Conservation (phyloP, 306 rosid species). For the Cicer pinnatifidum region DNA sequence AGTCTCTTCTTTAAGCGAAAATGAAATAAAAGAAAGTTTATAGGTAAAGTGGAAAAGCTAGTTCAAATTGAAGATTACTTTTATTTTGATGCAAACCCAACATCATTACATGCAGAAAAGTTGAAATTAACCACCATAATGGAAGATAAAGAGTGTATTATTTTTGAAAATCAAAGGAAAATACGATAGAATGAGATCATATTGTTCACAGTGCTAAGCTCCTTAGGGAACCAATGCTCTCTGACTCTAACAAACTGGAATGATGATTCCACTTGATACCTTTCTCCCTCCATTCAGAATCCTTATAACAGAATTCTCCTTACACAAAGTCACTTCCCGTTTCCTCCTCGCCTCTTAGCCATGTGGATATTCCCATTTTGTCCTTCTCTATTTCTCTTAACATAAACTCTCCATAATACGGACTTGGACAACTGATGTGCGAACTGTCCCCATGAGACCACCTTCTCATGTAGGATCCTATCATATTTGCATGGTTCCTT, state of each 20-base stretch:
- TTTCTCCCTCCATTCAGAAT: neutral
- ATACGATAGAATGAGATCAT: neutral
- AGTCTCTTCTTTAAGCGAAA: neutral
- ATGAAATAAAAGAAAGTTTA: neutral
- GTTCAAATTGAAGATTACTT: constrained; percentile 16
- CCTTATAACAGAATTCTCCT: neutral
- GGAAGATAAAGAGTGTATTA: no score
- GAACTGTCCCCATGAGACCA: neutral
- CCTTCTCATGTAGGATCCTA: neutral
- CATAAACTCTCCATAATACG: neutral
- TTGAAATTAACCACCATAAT: no score
- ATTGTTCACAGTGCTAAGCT: neutral
- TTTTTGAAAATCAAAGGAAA: no score
- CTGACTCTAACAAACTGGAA: neutral
- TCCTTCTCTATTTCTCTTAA: neutral
- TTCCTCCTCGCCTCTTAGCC: neutral
- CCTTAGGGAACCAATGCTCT: neutral
- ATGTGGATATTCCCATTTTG: neutral
- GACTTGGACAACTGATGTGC: neutral
- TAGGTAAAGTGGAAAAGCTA: constrained; percentile 4
- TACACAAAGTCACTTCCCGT: neutral
- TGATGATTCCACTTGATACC: neutral
- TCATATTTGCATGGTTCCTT: neutral
- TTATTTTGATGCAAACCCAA: neutral
- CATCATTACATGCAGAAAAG: no score